Conservation (phyloP, 371 early-diverging fungal genomes). For the Syncephalastrum monosporum region DNA sequence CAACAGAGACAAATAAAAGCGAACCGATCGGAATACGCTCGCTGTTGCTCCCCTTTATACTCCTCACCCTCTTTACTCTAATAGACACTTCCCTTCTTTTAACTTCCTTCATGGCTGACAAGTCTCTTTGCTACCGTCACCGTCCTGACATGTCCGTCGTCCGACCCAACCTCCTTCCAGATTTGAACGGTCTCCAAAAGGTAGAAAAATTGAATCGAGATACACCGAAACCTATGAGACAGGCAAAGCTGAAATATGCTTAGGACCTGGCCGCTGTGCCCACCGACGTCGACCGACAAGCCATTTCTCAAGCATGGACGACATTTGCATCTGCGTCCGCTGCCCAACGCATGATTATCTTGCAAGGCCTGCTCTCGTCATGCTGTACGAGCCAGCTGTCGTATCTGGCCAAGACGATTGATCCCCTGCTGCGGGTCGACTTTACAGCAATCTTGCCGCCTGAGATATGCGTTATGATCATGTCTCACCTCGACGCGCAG, state of each 20-base stretch:
- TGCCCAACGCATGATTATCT: conserved; percentile 49
- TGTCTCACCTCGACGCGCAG: conserved; percentile 88
- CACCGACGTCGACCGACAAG: conserved; percentile 21
- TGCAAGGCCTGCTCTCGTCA: conserved; percentile 54
- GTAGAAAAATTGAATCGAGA: conserved; percentile 1
- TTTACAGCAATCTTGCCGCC: conserved; percentile 71
- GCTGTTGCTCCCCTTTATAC: background rate
- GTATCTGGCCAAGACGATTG: conserved; percentile 32
- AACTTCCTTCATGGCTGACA: background rate
- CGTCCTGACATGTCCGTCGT: conserved; percentile 14
- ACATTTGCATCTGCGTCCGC: conserved; percentile 48
- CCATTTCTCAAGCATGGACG: conserved; percentile 53
- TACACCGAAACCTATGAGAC: no score
- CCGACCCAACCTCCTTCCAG: conserved; percentile 8
- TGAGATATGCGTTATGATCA: conserved; percentile 79
- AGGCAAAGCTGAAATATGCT: background rate
- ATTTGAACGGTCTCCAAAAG: conserved; percentile 11
- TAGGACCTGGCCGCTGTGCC: conserved; percentile 16
- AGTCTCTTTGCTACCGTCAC: conserved; percentile 20
- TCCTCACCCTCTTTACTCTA: conserved; percentile 5
- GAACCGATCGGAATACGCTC: background rate
- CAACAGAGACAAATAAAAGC: no score
- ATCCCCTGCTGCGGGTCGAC: conserved; percentile 59
- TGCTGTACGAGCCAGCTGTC: conserved; percentile 59
- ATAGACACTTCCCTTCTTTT: background rate